Conservation (phyloP, 1,284 basidiomycete species). For the Baeospora myosura region DNA sequence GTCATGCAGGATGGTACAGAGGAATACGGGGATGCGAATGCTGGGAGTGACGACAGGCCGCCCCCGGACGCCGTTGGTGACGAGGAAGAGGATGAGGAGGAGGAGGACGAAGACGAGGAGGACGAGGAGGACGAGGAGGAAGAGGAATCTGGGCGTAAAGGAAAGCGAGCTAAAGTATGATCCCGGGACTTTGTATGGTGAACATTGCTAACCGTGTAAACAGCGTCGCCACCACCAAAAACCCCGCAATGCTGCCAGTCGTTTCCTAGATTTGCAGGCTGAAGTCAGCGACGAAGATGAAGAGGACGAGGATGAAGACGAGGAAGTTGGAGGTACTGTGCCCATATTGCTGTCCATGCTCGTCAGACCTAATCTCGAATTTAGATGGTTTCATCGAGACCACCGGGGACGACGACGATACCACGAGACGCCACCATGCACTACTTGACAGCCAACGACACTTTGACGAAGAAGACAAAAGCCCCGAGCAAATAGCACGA, state of each 20-base stretch:
- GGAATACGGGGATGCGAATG: conserved; percentile 21
- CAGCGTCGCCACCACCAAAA: conserved; percentile 45
- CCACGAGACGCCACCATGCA: conserved; percentile 66
- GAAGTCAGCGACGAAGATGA: conserved; percentile 93
- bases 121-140: conserved; percentile 48
- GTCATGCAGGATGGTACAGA: conserved; percentile 34
- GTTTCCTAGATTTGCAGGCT: conserved; percentile 93
- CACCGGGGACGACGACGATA: conserved; percentile 67
- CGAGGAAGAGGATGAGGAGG: conserved; percentile 44
- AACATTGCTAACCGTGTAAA: conserved; percentile 5
- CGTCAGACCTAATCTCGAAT: conserved; percentile 5
- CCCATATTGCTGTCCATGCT: conserved; percentile 1
- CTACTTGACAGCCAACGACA: conserved; percentile 71
- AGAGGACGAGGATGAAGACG: conserved; percentile 90
- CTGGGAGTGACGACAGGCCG: conserved; percentile 23
- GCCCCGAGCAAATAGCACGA: conserved; percentile 82
- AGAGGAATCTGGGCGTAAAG: conserved; percentile 43
- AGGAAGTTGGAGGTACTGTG: conserved; percentile 54
- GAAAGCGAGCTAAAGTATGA: conserved; percentile 52
- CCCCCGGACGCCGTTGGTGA: conserved; percentile 28
- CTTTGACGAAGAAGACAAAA: conserved; percentile 66
- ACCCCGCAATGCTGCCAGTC: conserved; percentile 57
- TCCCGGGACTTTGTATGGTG: conserved; percentile 7
- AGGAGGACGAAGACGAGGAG: conserved; percentile 40
- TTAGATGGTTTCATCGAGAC: conserved; percentile 81